These are phyloP conservation scores for Dioscorea cayenensis DNA, from an alignment of 116 monocot species.

Conservation along the genomic window DNA sequence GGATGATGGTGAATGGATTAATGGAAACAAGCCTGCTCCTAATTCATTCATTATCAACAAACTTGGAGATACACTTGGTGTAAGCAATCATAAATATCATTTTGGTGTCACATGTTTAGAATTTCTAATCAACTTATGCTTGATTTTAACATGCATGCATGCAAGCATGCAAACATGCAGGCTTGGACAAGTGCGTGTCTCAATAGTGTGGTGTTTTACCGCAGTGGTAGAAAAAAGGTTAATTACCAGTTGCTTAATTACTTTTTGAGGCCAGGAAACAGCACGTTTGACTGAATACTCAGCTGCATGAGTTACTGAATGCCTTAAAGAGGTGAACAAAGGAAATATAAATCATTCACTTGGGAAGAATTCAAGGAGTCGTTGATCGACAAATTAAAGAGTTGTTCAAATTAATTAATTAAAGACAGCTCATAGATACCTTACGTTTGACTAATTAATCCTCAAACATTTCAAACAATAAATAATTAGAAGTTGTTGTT, in stretches of 20 bases:
- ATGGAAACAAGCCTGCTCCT: background rate
- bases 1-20: background rate
- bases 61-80: background rate
- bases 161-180: background rate
- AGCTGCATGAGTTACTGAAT: background rate
- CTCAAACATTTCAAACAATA: background rate
- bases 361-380: background rate
- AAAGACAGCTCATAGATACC: background rate
- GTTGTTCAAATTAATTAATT: background rate
- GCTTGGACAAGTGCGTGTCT: background rate
- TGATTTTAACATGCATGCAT: background rate
- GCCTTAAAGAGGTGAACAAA: background rate
- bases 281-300: background rate
- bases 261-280: background rate
- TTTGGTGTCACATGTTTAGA: too few relatives aligned
- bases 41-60: background rate
- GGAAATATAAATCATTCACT: background rate
- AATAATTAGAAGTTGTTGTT: too few relatives aligned
- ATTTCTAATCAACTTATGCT: too few relatives aligned
- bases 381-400: background rate
- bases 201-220: background rate
- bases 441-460: background rate
- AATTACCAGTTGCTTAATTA: conserved; percentile 2
- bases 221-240: background rate
- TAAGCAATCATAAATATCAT: background rate